These are phyloP conservation scores for Populus hybrid DNA, from an alignment of 441 rosid genomes.

Conservation along the genomic window DNA sequence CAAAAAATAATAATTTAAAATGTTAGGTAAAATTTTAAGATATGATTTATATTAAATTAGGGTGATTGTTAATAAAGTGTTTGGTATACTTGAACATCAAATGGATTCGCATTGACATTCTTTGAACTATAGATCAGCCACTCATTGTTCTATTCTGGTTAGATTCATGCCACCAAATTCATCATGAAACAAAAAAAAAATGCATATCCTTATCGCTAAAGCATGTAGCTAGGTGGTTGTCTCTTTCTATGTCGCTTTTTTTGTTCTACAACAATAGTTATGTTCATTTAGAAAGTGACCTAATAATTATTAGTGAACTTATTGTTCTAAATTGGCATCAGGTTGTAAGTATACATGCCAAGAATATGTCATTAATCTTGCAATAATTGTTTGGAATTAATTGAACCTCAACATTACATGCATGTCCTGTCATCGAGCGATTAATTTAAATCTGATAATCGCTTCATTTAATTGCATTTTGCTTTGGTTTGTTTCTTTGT, in stretches of 20 bases:
- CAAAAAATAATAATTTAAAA: no score
- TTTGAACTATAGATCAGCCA: no score
- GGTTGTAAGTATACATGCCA: neutral
- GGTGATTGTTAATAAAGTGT: constrained; percentile 11
- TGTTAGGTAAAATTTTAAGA: neutral
- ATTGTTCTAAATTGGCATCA: neutral
- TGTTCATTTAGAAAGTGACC: neutral
- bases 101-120: no score
- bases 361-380: neutral
- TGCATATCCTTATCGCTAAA: neutral
- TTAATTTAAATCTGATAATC: neutral
- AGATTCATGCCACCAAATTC: constrained; percentile 19
- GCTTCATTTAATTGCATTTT: neutral
- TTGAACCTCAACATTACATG: neutral
- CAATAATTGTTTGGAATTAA: no score
- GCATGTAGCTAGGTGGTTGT: neutral
- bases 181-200: neutral
- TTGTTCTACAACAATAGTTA: neutral
- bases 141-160: neutral
- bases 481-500: neutral
- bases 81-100: neutral
- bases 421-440: no score
- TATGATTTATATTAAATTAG: neutral
- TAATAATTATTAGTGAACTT: neutral
- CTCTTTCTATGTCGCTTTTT: neutral